phyloP scores from a whole-genome alignment of 2,329 filamentous ascomycete genomes.

The Venturia pyrina region DNA sequence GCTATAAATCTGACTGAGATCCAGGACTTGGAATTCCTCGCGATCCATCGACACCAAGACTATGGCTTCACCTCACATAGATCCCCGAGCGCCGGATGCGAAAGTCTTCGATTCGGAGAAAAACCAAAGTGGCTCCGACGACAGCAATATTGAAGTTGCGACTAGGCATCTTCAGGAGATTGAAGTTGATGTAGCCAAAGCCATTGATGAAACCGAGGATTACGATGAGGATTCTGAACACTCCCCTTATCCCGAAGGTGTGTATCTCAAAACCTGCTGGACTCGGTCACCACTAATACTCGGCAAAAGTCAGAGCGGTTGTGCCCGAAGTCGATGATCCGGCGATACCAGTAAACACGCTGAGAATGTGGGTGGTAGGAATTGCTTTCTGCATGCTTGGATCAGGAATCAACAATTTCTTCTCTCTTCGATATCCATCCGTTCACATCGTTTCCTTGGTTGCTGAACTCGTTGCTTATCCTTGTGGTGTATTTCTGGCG shows the following conservation, averaged over 20 bases:
- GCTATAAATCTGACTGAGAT: neutral
- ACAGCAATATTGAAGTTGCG: neutral
- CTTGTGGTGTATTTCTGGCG: slow-evolving; percentile 52
- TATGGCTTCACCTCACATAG: neutral
- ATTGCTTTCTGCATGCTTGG: neutral
- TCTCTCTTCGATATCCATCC: slow-evolving; percentile 52
- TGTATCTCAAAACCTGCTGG: neutral
- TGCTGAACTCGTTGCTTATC: slow-evolving; percentile 53
- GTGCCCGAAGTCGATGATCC: slow-evolving; percentile 3
- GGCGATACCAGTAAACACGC: slow-evolving; percentile 12
- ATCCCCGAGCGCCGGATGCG: neutral
- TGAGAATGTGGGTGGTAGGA: slow-evolving; percentile 10
- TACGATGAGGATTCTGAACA: neutral
- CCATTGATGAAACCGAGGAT: neutral
- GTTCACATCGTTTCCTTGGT: neutral
- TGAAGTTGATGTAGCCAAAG: neutral
- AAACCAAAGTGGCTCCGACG: neutral
- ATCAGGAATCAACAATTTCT: slow-evolving; percentile 47
- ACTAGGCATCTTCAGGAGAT: neutral
- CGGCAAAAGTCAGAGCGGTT: neutral
- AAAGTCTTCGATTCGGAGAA: neutral
- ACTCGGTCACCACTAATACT: neutral
- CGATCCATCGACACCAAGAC: neutral
- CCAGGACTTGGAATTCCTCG: neutral
- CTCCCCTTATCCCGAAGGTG: neutral